Evolutionary conservation across 768 basidiomycete species (phyloP).

Genomic region (Mycena capillaripes): DNA sequence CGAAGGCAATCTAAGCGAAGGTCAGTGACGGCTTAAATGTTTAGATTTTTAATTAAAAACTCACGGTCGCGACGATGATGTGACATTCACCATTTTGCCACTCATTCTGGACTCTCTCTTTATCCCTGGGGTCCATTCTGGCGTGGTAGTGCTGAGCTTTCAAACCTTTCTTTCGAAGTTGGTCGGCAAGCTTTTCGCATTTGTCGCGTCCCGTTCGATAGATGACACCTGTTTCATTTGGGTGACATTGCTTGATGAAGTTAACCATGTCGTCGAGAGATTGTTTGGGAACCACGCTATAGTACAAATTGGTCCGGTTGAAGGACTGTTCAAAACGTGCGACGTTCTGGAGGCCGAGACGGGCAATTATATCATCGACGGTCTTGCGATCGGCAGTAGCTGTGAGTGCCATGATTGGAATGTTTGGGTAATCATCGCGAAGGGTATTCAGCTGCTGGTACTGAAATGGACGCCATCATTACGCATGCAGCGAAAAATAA

Average conservation of each 20-base stretch:
- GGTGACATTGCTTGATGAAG: slow-evolving; percentile 74
- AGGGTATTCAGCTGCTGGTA: slow-evolving; percentile 78
- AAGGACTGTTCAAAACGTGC: slow-evolving; percentile 85
- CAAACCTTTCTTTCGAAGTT: slow-evolving; percentile 72
- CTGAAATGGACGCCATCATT: slow-evolving; percentile 50
- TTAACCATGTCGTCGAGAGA: slow-evolving; percentile 73
- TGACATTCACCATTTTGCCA: slow-evolving; percentile 83
- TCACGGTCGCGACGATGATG: slow-evolving; percentile 94
- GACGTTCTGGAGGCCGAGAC: slow-evolving; percentile 72
- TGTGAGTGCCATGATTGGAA: slow-evolving; percentile 97
- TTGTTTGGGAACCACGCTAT: slow-evolving; percentile 65
- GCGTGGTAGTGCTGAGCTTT: slow-evolving; percentile 91
- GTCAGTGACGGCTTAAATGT: slow-evolving; percentile 11
- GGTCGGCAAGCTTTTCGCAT: slow-evolving; percentile 86
- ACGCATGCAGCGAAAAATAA: not conserved
- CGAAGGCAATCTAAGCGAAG: slow-evolving; percentile 79
- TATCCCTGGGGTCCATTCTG: slow-evolving; percentile 73
- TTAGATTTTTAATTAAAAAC: too few species aligned
- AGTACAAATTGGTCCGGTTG: slow-evolving; percentile 93
- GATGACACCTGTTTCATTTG: slow-evolving; percentile 81
- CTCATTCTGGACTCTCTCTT: slow-evolving; percentile 69
- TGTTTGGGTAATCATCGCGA: slow-evolving; percentile 78
- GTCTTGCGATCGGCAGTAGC: slow-evolving; percentile 91
- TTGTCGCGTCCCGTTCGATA: slow-evolving; percentile 81
- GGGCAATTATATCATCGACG: slow-evolving; percentile 81